Conservation (phyloP, 192 early-diverging fungal species). For the Coemansia sp. region DNA sequence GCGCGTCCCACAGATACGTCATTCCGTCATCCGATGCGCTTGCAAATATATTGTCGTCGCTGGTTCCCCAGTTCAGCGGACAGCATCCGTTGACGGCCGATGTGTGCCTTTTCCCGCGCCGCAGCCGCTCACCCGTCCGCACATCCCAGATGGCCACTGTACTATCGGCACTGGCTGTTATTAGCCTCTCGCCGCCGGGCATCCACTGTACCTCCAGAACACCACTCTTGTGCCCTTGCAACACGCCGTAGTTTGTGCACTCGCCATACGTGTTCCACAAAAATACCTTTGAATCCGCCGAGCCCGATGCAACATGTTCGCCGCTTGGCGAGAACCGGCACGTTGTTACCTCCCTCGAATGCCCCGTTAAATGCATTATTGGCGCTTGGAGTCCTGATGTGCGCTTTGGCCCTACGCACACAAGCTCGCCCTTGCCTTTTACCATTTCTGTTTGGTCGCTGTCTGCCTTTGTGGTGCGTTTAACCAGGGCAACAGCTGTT, state of each 20-base stretch:
- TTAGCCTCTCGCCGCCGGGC: constrained; percentile 73
- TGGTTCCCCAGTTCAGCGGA: constrained; percentile 58
- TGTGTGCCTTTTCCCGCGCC: constrained; percentile 78
- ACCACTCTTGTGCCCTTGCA: constrained; percentile 84
- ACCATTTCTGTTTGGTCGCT: neutral
- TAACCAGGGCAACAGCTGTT: constrained; percentile 42
- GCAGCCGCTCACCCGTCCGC: constrained; percentile 77
- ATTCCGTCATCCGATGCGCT: constrained; percentile 85
- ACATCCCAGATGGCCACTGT: constrained; percentile 82
- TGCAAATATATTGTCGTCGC: constrained; percentile 71
- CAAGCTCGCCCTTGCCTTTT: neutral
- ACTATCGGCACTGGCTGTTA: constrained; percentile 82
- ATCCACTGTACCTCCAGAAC: constrained; percentile 93
- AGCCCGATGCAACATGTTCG: constrained; percentile 77
- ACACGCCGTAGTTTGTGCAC: constrained; percentile 80
- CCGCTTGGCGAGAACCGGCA: constrained; percentile 86
- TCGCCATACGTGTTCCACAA: constrained; percentile 95
- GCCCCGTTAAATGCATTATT: constrained; percentile 84
- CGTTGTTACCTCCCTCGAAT: constrained; percentile 78
- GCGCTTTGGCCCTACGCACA: constrained; percentile 50
- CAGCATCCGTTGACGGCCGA: constrained; percentile 81
- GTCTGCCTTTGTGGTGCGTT: constrained; percentile 44
- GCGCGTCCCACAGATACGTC: constrained; percentile 73
- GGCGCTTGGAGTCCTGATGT: constrained; percentile 79
- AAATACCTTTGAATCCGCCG: constrained; percentile 80